A percentile compares a stretch with the other conserved stretches of the same genome.
Evolutionary conservation across 345 rosid species (phyloP).

Genomic region (Luvunga scandens): DNA sequence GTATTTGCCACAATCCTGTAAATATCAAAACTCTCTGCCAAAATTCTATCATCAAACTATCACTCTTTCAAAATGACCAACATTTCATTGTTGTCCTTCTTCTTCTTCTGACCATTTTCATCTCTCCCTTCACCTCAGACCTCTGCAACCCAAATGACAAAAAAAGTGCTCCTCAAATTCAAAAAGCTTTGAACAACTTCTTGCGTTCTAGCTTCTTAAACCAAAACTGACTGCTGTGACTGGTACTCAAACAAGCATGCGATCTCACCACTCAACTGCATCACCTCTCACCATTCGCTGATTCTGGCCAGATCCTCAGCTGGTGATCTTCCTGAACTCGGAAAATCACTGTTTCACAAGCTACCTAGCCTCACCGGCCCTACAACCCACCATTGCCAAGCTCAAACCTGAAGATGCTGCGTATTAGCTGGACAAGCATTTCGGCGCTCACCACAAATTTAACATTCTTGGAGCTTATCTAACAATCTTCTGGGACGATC

Average conservation of each 20-base stretch:
- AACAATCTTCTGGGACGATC: constrained; percentile 54
- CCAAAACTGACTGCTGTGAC: constrained; percentile 59
- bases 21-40: neutral
- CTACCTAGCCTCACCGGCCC: constrained; percentile 58
- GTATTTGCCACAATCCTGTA: neutral
- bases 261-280: constrained; percentile 57
- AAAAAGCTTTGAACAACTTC: constrained; percentile 62
- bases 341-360: constrained; percentile 45
- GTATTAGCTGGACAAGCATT: constrained; percentile 56
- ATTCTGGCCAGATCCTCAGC: constrained; percentile 58
- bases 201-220: constrained; percentile 65
- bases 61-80: neutral
- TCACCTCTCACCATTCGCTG: constrained; percentile 48
- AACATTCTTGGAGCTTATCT: constrained; percentile 48
- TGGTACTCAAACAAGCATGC: constrained; percentile 82
- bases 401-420: constrained; percentile 51
- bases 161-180: constrained; percentile 55
- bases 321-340: constrained; percentile 63
- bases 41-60: neutral
- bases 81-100: constrained; percentile 13
- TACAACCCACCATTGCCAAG: constrained; percentile 54
- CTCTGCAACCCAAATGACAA: constrained; percentile 62
- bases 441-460: constrained; percentile 58
- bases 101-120: constrained; percentile 28
- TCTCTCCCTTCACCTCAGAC: constrained; percentile 34